These are phyloP conservation scores for Antitrichia curtipendula DNA, from an alignment of 225 moss, liverwort and hornwort genomes.

Conservation along the genomic window DNA sequence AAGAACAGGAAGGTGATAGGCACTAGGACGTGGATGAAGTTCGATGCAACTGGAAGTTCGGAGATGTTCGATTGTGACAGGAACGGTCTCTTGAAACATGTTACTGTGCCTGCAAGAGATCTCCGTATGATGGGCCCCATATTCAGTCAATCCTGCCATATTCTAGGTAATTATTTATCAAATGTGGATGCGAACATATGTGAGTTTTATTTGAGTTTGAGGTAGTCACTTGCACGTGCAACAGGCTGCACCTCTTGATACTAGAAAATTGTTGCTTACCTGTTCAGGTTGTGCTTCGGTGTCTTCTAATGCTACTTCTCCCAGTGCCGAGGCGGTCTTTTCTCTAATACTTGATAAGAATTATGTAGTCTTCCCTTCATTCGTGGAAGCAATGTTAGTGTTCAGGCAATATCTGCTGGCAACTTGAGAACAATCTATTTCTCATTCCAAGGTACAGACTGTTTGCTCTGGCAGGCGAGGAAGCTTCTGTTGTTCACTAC, in stretches of 20 bases:
- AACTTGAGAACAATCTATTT: background rate
- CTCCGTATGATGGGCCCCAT: conserved; percentile 83
- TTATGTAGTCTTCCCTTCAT: background rate
- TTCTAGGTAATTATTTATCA: conserved; percentile 52
- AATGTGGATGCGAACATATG: background rate
- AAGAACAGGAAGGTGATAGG: conserved; percentile 76
- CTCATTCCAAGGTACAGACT: background rate
- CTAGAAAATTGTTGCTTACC: background rate
- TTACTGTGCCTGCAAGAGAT: conserved; percentile 86
- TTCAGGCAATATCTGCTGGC: background rate
- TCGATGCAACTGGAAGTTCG: conserved; percentile 58
- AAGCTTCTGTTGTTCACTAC: background rate
- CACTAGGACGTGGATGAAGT: conserved; percentile 76
- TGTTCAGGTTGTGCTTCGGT: background rate
- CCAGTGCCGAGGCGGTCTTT: background rate
- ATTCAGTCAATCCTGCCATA: conserved; percentile 81
- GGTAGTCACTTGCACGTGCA: background rate
- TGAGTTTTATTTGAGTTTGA: background rate
- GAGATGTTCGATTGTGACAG: conserved; percentile 82
- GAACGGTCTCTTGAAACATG: conserved; percentile 67
- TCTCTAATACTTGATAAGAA: background rate
- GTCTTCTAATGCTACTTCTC: background rate
- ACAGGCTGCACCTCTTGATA: background rate
- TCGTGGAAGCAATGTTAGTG: background rate
- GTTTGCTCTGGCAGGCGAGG: background rate